These are phyloP conservation scores for Pichia sp. DNA, from an alignment of 1,139 yeast species.

Conservation along the genomic window DNA sequence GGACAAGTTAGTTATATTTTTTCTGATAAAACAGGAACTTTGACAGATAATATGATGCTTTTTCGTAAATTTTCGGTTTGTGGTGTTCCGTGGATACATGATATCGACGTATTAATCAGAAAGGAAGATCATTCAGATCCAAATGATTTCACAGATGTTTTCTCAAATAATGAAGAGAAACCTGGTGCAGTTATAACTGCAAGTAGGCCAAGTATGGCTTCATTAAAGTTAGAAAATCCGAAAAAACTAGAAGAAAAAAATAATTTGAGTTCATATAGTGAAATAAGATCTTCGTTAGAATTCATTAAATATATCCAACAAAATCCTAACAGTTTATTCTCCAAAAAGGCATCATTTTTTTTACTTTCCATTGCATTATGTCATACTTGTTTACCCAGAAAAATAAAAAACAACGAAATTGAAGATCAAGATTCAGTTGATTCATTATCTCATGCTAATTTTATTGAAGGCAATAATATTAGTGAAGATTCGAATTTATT, in stretches of 20 bases:
- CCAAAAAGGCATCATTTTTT: constrained; percentile 73
- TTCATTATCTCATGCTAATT: constrained; percentile 9
- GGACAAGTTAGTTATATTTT: constrained; percentile 95
- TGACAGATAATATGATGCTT: constrained; percentile 86
- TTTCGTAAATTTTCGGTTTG: constrained; percentile 78
- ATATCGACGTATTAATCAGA: constrained; percentile 43
- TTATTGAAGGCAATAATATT: neutral
- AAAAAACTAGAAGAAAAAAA: too few species aligned
- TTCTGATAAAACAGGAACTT: constrained; percentile 95
- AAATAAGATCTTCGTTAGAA: constrained; percentile 48
- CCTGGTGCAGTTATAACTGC: constrained; percentile 32
- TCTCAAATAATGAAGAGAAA: constrained; percentile 14
- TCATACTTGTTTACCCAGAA: constrained; percentile 79
- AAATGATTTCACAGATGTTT: constrained; percentile 12
- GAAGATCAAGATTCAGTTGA: constrained; percentile 19
- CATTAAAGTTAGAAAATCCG: constrained; percentile 28
- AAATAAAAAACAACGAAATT: constrained; percentile 16
- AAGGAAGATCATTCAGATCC: constrained; percentile 19
- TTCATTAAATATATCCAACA: constrained; percentile 63
- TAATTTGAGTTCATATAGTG: too few species aligned
- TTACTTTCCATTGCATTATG: constrained; percentile 79
- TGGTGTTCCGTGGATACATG: constrained; percentile 89
- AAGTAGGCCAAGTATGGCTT: constrained; percentile 52
- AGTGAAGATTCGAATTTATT: constrained; percentile 36
- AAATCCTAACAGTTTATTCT: constrained; percentile 63